Evolutionary conservation across 2,329 filamentous ascomycete genomes (phyloP), one percentile per base, ranked within the genome.

Genomic region (Trichoderma sp.): DNA sequence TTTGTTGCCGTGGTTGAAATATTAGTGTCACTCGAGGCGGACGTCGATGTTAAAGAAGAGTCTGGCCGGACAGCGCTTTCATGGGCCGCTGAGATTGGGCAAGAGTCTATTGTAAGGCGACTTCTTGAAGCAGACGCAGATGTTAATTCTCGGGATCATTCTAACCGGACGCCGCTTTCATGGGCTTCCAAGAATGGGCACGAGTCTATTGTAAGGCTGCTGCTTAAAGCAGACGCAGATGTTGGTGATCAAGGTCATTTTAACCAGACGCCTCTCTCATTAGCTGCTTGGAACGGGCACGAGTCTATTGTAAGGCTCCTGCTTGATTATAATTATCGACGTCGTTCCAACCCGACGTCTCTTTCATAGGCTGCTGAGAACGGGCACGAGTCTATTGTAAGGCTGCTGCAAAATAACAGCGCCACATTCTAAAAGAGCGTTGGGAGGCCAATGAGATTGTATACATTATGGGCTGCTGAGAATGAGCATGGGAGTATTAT

Each of bases 71-170:
- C 28, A 2, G 2, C 26, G 3, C 32, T 34, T 6, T 60, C 30
- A 12, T 58, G 56, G 56, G 56, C 56, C 14, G 15, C 26, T 21
- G 21, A 6, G 11, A 58, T n/a, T 18, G 36, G 15, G 4, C 51
- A 63, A 24, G 24, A 36, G 34, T 15, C 21, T 28, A 5, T n/a
- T 4, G 58, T 18, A 14, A 21, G 18, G 4, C 6, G 26, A 2
- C 32, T 36, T 1, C 12, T 28, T n/a, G 6, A 12, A 7, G 14
- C 11, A 6, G 8, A 6, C 4, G 24, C 34, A 4, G 24, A 2
- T 3, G 4, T 30, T 3, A 3, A 63, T 3, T 3, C 0, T 2
- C 2, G 0, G 0, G 60, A 47, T n/a, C 3, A 14, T 14, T 11
- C 5, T 3, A 15, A 15, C 15, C 24, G 26, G 1, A 64, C 61